Percentiles rank a stretch among this genome's conserved stretches.
Evolutionary conservation across 169 alveolate genomes (phyloP).

Genomic region (Plasmodium knowlesi): DNA sequence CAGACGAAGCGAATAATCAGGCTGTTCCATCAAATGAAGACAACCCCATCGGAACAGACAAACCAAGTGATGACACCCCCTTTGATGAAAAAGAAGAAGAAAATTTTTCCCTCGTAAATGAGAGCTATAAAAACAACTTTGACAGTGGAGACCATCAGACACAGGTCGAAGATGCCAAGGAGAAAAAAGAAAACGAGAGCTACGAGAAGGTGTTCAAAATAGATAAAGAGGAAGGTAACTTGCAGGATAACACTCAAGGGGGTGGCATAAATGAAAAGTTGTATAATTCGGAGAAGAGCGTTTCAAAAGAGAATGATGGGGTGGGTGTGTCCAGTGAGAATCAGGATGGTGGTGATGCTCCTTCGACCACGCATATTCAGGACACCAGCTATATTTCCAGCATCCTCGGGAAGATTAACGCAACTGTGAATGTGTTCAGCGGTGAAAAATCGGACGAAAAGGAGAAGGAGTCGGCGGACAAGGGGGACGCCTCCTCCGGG

Average conservation of each 20-base stretch:
- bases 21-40: no score
- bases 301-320: background rate
- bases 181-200: slow-evolving; percentile 69
- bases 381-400: slow-evolving; percentile 45
- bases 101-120: slow-evolving; percentile 36
- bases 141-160: background rate
- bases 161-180: slow-evolving; percentile 1
- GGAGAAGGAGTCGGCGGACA: background rate
- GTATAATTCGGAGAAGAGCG: background rate
- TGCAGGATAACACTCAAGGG: background rate
- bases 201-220: slow-evolving; percentile 61
- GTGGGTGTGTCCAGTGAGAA: background rate
- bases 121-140: slow-evolving; percentile 39
- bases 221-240: slow-evolving; percentile 26
- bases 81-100: slow-evolving; percentile 12
- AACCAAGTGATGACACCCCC: background rate
- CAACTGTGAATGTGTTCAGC: background rate
- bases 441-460: background rate
- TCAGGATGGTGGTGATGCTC: background rate
- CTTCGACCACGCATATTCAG: background rate
- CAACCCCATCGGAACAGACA: background rate
- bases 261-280: slow-evolving; percentile 1
- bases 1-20: background rate
- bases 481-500: background rate
- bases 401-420: slow-evolving; percentile 11